Conservation (phyloP, 345 rosid genomes). For the Boechera divaricarpa region DNA sequence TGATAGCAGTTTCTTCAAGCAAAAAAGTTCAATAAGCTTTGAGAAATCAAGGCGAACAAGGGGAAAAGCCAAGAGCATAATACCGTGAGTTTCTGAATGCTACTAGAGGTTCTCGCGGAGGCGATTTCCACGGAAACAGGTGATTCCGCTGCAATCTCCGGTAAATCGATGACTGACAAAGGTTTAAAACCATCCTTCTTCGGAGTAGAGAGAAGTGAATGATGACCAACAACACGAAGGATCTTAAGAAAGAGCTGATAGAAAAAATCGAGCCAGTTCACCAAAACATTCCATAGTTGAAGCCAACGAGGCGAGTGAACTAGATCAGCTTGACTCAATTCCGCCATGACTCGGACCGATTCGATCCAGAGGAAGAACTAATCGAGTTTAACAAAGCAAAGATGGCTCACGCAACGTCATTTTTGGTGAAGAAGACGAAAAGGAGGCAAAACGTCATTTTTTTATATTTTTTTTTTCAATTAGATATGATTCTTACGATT, state of each 20-base stretch:
- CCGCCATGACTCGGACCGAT: constrained; percentile 56
- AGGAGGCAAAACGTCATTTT: too few relatives aligned
- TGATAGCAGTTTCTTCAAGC: too few relatives aligned
- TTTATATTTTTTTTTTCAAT: too few relatives aligned
- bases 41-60: too few relatives aligned
- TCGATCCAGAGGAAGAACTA: background rate
- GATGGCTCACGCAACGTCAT: background rate
- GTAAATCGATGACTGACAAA: background rate
- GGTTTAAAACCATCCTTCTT: constrained; percentile 57
- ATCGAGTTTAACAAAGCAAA: too few relatives aligned
- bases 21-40: too few relatives aligned
- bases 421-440: background rate
- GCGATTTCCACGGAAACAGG: too few relatives aligned
- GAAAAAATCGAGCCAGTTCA: constrained; percentile 76
- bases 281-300: constrained; percentile 62
- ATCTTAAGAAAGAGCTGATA: constrained; percentile 71
- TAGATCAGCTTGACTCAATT: constrained; percentile 77
- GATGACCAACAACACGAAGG: constrained; percentile 55
- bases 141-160: too few relatives aligned
- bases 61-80: too few relatives aligned
- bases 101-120: too few relatives aligned
- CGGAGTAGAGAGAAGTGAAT: constrained; percentile 56
- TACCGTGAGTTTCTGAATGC: too few relatives aligned
- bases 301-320: constrained; percentile 61
- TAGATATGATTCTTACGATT: too few relatives aligned